Conservation (phyloP, 345 rosid genomes). For the Salix purpurea region DNA sequence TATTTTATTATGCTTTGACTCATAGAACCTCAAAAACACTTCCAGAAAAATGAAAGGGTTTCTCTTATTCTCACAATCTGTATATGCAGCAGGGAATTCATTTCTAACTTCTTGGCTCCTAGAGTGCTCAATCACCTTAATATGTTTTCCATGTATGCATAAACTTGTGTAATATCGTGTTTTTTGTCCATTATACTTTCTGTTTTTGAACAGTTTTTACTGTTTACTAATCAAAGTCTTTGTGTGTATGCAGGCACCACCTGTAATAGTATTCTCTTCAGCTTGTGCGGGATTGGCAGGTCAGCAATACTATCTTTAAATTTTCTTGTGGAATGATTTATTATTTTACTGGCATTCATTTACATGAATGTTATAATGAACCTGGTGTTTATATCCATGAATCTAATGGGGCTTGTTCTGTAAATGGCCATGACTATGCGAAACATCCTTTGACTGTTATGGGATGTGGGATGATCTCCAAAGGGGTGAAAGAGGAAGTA, state of each 20-base stretch:
- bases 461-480: not conserved
- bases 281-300: constrained; percentile 92
- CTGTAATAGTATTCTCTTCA: constrained; percentile 86
- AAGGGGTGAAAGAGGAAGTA: not conserved
- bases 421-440: not conserved
- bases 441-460: not conserved
- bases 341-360: not conserved
- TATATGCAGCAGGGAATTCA: not conserved
- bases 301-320: constrained; percentile 17
- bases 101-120: not conserved
- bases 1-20: not conserved
- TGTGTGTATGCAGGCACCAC: constrained; percentile 70
- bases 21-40: not conserved
- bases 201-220: not conserved
- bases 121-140: not conserved
- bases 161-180: not conserved
- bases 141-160: not conserved
- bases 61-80: not conserved
- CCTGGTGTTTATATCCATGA: not conserved
- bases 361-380: not conserved
- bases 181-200: not conserved
- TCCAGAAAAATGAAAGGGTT: not conserved
- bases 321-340: not conserved
- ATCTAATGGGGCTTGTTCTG: not conserved
- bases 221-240: not conserved